Percentiles rank a stretch among this genome's conserved stretches.
Evolutionary conservation across 176 grass and related monocot species (phyloP).

Genomic region (Triticum aestivum): DNA sequence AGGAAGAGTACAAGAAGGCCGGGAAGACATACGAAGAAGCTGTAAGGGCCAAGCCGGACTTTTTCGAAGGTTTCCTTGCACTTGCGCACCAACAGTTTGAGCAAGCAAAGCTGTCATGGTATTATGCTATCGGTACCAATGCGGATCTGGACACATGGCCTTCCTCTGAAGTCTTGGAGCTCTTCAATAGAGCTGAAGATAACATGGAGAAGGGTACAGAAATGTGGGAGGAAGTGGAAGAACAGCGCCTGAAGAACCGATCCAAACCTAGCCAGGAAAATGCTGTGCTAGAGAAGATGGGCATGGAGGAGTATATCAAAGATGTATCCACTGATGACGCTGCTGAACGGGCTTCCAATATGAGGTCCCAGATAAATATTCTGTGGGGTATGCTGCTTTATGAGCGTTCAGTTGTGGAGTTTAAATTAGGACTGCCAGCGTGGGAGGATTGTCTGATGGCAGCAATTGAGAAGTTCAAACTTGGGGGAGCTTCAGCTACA

Average conservation of each 20-base stretch:
- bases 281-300: slow-evolving; percentile 59
- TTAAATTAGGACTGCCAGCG: slow-evolving; percentile 67
- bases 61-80: slow-evolving; percentile 81
- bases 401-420: slow-evolving; percentile 75
- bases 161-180: slow-evolving; percentile 48
- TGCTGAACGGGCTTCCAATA: slow-evolving; percentile 52
- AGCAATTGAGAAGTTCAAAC: slow-evolving; percentile 78
- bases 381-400: slow-evolving; percentile 82
- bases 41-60: slow-evolving; percentile 59
- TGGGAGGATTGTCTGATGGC: slow-evolving; percentile 78
- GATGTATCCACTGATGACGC: slow-evolving; percentile 59
- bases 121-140: slow-evolving; percentile 52
- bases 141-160: slow-evolving; percentile 39
- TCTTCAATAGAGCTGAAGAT: slow-evolving; percentile 76
- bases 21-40: slow-evolving; percentile 62
- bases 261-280: slow-evolving; percentile 57
- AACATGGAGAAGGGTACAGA: slow-evolving; percentile 66
- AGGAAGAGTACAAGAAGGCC: slow-evolving; percentile 58
- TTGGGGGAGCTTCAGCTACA: slow-evolving; percentile 61
- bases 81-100: slow-evolving; percentile 77
- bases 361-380: slow-evolving; percentile 77
- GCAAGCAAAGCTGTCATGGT: slow-evolving; percentile 78
- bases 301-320: slow-evolving; percentile 62
- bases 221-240: slow-evolving; percentile 72
- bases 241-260: slow-evolving; percentile 54